These are phyloP conservation scores for Didymella keratinophila DNA, from an alignment of 2,329 filamentous ascomycete genomes.

Conservation along the genomic window DNA sequence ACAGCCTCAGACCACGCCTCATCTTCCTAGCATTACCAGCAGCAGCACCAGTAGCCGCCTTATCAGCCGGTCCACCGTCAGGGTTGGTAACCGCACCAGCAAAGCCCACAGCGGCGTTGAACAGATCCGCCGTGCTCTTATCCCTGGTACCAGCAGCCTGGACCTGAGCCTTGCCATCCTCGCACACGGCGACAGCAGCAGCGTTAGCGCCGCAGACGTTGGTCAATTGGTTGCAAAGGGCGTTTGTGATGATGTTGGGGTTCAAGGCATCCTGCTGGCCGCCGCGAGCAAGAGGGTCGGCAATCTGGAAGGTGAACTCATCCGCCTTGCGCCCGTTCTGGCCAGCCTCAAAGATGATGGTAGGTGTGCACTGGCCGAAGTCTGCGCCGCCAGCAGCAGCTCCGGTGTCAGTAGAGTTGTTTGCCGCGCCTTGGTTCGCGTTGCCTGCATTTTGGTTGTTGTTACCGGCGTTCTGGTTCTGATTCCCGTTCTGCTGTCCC, in stretches of 20 bases:
- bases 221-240: constrained; percentile 72
- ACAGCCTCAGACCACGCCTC: constrained; percentile 33
- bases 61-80: constrained; percentile 35
- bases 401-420: constrained; percentile 11
- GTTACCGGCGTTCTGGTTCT: constrained; percentile 19
- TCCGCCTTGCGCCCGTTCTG: constrained; percentile 60
- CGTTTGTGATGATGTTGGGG: constrained; percentile 77
- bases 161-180: constrained; percentile 62
- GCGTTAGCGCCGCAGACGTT: constrained; percentile 71
- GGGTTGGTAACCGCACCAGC: constrained; percentile 46
- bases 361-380: constrained; percentile 50
- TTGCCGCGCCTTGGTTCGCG: constrained; percentile 20
- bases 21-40: constrained; percentile 26
- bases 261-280: constrained; percentile 73
- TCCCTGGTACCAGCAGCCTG: constrained; percentile 53
- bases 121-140: constrained; percentile 52
- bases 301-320: constrained; percentile 74
- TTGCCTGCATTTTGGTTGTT: constrained; percentile 14
- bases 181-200: constrained; percentile 64
- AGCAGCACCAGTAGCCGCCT: constrained; percentile 28
- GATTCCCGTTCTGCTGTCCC: constrained; percentile 10
- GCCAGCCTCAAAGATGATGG: constrained; percentile 69
- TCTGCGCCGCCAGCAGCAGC: constrained; percentile 32
- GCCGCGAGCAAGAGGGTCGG: constrained; percentile 66
- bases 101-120: constrained; percentile 53